Evolutionary conservation across 768 basidiomycete species (phyloP).

Genomic region (Panus rudis): DNA sequence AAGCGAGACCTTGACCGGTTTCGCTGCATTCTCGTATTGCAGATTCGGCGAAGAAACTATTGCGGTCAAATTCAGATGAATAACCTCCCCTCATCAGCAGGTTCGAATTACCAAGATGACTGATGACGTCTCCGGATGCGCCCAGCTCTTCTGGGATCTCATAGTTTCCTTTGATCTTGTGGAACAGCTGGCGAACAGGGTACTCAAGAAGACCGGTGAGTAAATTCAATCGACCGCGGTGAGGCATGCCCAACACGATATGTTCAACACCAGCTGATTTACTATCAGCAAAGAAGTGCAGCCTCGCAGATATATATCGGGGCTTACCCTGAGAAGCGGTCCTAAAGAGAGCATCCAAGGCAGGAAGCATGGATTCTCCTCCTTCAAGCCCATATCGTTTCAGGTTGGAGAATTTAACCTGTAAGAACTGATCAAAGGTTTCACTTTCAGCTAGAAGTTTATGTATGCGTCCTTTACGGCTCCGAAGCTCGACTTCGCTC

Average conservation of each 20-base stretch:
- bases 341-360: constrained; percentile 69
- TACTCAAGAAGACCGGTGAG: constrained; percentile 71
- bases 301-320: background rate
- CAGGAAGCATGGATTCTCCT: constrained; percentile 90
- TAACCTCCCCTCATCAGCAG: background rate
- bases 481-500: constrained; percentile 33
- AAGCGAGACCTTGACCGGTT: constrained; percentile 63
- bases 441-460: constrained; percentile 68
- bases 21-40: constrained; percentile 41
- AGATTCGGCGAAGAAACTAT: constrained; percentile 61
- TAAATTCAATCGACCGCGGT: constrained; percentile 81
- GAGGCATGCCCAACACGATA: constrained; percentile 80
- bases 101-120: constrained; percentile 55
- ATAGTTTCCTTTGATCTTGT: constrained; percentile 78
- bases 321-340: constrained; percentile 50
- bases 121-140: constrained; percentile 80
- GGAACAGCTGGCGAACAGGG: constrained; percentile 64
- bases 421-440: constrained; percentile 78
- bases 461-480: constrained; percentile 61
- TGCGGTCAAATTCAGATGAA: background rate
- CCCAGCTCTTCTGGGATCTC: constrained; percentile 63
- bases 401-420: constrained; percentile 83
- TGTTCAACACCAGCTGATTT: constrained; percentile 57
- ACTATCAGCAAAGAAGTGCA: background rate
- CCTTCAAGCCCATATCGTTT: constrained; percentile 88